These are phyloP conservation scores for Agrocybe pediades DNA, from an alignment of 768 basidiomycete genomes.

Conservation along the genomic window DNA sequence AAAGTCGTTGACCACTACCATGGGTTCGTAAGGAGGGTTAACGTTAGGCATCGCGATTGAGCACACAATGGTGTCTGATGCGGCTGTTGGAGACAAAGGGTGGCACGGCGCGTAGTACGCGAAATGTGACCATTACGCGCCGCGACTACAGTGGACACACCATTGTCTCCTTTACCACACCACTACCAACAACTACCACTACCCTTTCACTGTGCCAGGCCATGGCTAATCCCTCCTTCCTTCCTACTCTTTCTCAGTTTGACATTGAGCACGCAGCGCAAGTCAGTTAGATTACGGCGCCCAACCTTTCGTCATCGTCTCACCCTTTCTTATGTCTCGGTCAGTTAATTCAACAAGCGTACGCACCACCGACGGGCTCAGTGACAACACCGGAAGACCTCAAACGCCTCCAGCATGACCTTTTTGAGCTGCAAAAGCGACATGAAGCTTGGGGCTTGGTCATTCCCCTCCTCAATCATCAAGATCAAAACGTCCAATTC, in stretches of 20 bases:
- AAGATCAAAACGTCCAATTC: slow-evolving; percentile 87
- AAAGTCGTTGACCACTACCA: slow-evolving; percentile 32
- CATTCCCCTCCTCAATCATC: slow-evolving; percentile 69
- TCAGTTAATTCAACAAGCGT: slow-evolving; percentile 72
- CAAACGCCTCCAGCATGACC: slow-evolving; percentile 66
- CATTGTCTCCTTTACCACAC: neutral
- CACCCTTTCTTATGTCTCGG: slow-evolving; percentile 14
- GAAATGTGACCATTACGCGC: too few relatives aligned
- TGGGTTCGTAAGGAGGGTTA: too few relatives aligned
- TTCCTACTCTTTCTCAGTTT: slow-evolving; percentile 51
- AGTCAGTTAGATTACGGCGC: slow-evolving; percentile 42
- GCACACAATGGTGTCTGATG: too few relatives aligned
- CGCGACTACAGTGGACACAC: too few relatives aligned
- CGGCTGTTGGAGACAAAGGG: too few relatives aligned
- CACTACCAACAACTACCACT: neutral
- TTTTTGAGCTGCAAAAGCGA: slow-evolving; percentile 75
- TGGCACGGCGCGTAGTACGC: too few relatives aligned
- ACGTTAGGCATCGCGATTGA: too few relatives aligned
- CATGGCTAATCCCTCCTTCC: slow-evolving; percentile 41
- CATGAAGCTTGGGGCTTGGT: slow-evolving; percentile 86
- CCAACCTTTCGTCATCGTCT: slow-evolving; percentile 22
- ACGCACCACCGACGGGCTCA: slow-evolving; percentile 50
- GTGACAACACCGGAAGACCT: slow-evolving; percentile 57
- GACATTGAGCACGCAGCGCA: slow-evolving; percentile 62
- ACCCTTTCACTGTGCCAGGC: neutral